Percentiles rank a stretch among this genome's conserved stretches.
These are phyloP conservation scores for Crotalaria pallida DNA, from an alignment of 306 rosid genomes.

Conservation along the genomic window DNA sequence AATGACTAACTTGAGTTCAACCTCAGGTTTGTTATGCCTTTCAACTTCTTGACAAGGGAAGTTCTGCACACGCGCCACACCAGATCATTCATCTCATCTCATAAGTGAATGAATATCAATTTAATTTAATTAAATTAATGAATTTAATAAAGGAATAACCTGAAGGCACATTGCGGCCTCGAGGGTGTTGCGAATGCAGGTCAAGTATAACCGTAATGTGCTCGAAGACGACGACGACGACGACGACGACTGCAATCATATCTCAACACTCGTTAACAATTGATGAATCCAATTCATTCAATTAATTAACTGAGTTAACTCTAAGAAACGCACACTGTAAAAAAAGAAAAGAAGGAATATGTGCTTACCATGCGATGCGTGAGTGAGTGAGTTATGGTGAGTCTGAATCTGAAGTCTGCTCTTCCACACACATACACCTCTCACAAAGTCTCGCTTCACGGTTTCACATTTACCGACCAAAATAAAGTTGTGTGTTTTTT, in stretches of 20 bases:
- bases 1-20: constrained; percentile 84
- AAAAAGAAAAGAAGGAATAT: background rate
- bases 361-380: constrained; percentile 1
- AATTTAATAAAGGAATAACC: constrained; percentile 26
- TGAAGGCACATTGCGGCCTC: constrained; percentile 97
- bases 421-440: no score
- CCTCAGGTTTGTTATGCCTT: constrained; percentile 97
- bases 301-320: background rate
- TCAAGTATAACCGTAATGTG: constrained; percentile 67
- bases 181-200: constrained; percentile 86
- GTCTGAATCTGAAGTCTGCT: constrained; percentile 1
- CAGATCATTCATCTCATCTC: background rate
- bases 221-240: constrained; percentile 82
- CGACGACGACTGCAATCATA: constrained; percentile 52
- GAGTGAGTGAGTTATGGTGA: background rate
- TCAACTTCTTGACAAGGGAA: constrained; percentile 99
- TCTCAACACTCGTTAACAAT: background rate
- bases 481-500: no score
- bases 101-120: no score
- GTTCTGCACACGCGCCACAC: constrained; percentile 55
- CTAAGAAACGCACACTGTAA: no score
- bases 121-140: no score
- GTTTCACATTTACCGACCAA: no score
- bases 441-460: no score
- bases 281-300: no score